phyloP scores from a whole-genome alignment of 495 filamentous ascomycete species.

The Penicillium manginii region DNA sequence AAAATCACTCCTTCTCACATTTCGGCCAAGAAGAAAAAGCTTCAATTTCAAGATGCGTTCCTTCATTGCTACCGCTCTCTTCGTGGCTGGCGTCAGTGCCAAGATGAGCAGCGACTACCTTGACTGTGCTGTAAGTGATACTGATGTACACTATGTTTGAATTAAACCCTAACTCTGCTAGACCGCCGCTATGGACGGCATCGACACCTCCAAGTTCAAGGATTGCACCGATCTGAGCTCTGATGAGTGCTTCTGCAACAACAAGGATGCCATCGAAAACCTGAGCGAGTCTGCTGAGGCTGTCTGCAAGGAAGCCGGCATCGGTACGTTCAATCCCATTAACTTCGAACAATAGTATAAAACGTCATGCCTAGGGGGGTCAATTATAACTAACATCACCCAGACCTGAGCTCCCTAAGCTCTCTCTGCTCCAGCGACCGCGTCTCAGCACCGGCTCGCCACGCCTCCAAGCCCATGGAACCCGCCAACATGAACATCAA shows the following conservation, averaged over 20 bases:
- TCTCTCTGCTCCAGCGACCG: conserved; percentile 15
- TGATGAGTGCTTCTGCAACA: conserved; percentile 26
- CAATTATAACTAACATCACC: background rate
- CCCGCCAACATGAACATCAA: conserved; percentile 17
- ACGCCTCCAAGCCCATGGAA: conserved; percentile 31
- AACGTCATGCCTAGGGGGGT: too few species aligned
- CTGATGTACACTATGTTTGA: background rate
- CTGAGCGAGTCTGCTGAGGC: conserved; percentile 8
- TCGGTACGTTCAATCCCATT: conserved; percentile 13
- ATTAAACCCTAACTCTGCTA: conserved; percentile 11
- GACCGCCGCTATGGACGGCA: conserved; percentile 12
- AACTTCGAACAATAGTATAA: too few species aligned
- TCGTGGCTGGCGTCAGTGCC: conserved; percentile 24
- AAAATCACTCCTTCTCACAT: background rate
- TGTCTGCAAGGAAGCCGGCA: conserved; percentile 17
- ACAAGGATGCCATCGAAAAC: conserved; percentile 17
- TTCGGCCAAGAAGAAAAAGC: conserved; percentile 1
- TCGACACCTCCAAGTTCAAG: conserved; percentile 8
- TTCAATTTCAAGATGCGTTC: conserved; percentile 24
- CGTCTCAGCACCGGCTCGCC: conserved; percentile 19
- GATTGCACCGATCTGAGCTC: conserved; percentile 17
- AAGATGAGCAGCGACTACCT: conserved; percentile 8
- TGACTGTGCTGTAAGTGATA: conserved; percentile 23
- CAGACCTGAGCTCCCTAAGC: conserved; percentile 15
- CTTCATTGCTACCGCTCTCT: conserved; percentile 22